Percentiles rank a stretch among this genome's conserved stretches.
Conservation (phyloP, 2,329 filamentous ascomycete species). For the Macroventuria anomochaeta region DNA sequence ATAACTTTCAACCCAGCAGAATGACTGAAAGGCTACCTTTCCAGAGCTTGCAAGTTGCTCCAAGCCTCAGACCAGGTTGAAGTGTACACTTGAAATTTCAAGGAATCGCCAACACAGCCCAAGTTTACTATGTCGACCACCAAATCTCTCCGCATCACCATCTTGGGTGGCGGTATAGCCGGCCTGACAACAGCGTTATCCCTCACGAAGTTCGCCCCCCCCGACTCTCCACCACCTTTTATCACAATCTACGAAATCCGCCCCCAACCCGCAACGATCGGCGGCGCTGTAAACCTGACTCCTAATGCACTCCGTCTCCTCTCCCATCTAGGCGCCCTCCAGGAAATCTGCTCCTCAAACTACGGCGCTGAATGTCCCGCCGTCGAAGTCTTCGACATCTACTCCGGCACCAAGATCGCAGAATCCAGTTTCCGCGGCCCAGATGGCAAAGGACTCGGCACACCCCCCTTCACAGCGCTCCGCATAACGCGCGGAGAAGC, state of each 20-base stretch:
- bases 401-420: constrained; percentile 51
- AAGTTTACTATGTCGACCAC: not conserved
- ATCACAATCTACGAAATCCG: constrained; percentile 60
- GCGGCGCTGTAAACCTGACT: constrained; percentile 67
- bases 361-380: constrained; percentile 53
- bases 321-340: constrained; percentile 54
- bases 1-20: not conserved
- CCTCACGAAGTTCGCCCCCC: constrained; percentile 52
- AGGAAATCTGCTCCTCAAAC: constrained; percentile 50
- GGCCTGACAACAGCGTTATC: constrained; percentile 50
- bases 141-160: constrained; percentile 33
- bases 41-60: no score
- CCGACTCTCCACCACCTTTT: constrained; percentile 39
- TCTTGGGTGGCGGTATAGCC: constrained; percentile 44
- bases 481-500: constrained; percentile 54
- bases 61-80: not conserved
- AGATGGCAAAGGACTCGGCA: constrained; percentile 53
- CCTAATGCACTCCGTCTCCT: constrained; percentile 68
- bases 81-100: not conserved
- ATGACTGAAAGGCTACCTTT: no score
- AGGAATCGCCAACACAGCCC: no score
- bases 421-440: constrained; percentile 53
- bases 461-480: constrained; percentile 53
- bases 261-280: constrained; percentile 55
- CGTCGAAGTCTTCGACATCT: constrained; percentile 55